A percentile compares a stretch with the other conserved stretches of the same genome.
These are phyloP conservation scores for Chaetomium sp. DNA, from an alignment of 2,329 filamentous ascomycete species.

Conservation along the genomic window DNA sequence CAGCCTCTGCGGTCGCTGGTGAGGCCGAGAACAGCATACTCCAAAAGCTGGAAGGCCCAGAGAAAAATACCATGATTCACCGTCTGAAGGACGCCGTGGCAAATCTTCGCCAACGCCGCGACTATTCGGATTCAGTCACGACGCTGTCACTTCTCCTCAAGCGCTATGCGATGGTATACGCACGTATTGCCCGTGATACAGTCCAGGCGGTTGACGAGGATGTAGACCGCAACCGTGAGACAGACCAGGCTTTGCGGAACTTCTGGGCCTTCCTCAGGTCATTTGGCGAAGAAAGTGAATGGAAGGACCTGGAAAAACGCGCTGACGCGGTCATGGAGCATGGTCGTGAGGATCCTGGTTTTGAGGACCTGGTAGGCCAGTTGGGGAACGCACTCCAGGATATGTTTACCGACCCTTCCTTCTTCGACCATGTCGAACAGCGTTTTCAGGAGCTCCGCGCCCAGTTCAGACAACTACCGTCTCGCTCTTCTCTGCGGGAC, in stretches of 20 bases:
- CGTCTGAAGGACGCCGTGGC: constrained; percentile 76
- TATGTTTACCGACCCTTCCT: constrained; percentile 81
- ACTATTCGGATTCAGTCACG: constrained; percentile 86
- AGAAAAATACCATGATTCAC: constrained; percentile 71
- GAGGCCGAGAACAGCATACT: constrained; percentile 70
- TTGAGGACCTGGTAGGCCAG: constrained; percentile 75
- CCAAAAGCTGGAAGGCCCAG: constrained; percentile 71
- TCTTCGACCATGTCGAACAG: constrained; percentile 73
- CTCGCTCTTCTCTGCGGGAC: constrained; percentile 67
- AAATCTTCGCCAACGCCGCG: constrained; percentile 72
- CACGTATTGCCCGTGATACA: constrained; percentile 69
- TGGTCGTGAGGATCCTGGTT: constrained; percentile 75
- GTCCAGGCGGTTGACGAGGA: constrained; percentile 69
- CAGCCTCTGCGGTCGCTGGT: constrained; percentile 53
- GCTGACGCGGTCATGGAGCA: constrained; percentile 74
- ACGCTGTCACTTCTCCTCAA: constrained; percentile 74
- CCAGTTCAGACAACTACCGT: constrained; percentile 64
- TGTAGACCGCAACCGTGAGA: constrained; percentile 70
- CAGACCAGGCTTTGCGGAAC: constrained; percentile 74
- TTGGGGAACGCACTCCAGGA: constrained; percentile 74
- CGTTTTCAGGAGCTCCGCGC: constrained; percentile 54
- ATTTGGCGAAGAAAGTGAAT: constrained; percentile 73
- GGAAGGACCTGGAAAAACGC: constrained; percentile 71
- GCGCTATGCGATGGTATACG: constrained; percentile 77
- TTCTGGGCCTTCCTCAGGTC: constrained; percentile 80